Base-by-base conservation (phyloP, 805 yeast species). In the Komagataella ulmi region DNA sequence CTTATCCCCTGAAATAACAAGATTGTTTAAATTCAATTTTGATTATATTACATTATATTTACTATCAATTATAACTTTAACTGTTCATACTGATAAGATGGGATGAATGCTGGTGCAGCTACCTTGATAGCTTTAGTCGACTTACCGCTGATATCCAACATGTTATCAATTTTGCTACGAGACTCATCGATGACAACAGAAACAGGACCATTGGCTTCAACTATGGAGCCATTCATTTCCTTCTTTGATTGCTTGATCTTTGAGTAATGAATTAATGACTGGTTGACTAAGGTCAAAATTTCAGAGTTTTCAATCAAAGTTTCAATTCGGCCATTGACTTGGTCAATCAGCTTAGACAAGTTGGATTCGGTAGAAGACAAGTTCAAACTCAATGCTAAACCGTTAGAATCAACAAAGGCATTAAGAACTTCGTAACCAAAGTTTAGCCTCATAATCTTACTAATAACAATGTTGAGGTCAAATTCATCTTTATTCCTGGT, bases 391-490 rank as follows among this genome's bases (percentile, higher is more conserved):
- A 85, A 77, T 17, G 65, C 62, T 48, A 86, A 66, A 1, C 93
- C 93, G 51, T 82, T 83, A 1, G 86, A 79, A 61, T 86, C 93
- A 50, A 86, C 75, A 49, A 85, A 73, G 19, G 82, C 71, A 52
- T 81, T 76, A 47, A 85, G 67, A n/a, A 85, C 65, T 50, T 74
- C 76, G 74, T 79, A 80, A 8, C 86, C 83, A 53, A 73, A 73
- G 52, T 76, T 71, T 53, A 72, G 60, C 36, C 61, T 59, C 52
- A 74, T 66, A 50, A 79, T 73, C 52, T 76, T 70, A 44, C 65
- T 66, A n/a, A 79, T 65, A 43, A 76, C 65, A 53, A 64, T 64
- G 53, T 74, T 75, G 56, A 77, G 63, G 54, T 73, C 58, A 51
- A 61, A 54, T n/a, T 49, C 54, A 52, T 53, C 67, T 46, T 56